A percentile compares a stretch with the other conserved stretches of the same genome.
Evolutionary conservation across 192 early-diverging fungal species (phyloP).

Genomic region (Podila epicladia): DNA sequence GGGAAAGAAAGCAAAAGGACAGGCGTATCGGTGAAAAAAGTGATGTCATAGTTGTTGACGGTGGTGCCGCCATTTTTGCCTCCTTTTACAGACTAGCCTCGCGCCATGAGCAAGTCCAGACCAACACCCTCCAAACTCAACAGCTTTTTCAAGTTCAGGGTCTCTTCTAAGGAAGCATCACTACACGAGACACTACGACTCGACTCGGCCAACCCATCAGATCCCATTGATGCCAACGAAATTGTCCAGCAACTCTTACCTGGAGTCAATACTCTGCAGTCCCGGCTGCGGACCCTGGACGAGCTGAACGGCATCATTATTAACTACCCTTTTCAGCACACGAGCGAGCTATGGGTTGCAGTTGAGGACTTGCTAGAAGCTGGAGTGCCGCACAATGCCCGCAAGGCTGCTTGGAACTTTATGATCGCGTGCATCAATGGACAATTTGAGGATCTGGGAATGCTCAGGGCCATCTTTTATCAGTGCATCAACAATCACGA

Average conservation of each 20-base stretch:
- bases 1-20: too few species aligned
- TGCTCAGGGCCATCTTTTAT: slow-evolving; percentile 64
- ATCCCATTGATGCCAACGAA: slow-evolving; percentile 62
- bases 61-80: not conserved
- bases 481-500: slow-evolving; percentile 58
- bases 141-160: slow-evolving; percentile 43
- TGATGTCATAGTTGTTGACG: not conserved
- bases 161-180: slow-evolving; percentile 30
- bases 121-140: slow-evolving; percentile 40
- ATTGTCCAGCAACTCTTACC: slow-evolving; percentile 57
- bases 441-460: slow-evolving; percentile 65
- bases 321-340: slow-evolving; percentile 61
- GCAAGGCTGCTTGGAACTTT: slow-evolving; percentile 64
- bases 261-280: slow-evolving; percentile 38
- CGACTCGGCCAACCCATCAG: slow-evolving; percentile 39
- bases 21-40: not conserved
- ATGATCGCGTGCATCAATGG: slow-evolving; percentile 67
- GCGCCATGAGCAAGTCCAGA: slow-evolving; percentile 22
- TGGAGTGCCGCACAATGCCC: slow-evolving; percentile 57
- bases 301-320: slow-evolving; percentile 57
- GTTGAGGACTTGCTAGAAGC: slow-evolving; percentile 57
- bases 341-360: slow-evolving; percentile 63
- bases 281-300: slow-evolving; percentile 58
- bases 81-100: not conserved
- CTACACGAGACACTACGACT: slow-evolving; percentile 37